Base-by-base conservation (phyloP, 202 grass and related monocot genomes). In the Carex sylvatica region DNA sequence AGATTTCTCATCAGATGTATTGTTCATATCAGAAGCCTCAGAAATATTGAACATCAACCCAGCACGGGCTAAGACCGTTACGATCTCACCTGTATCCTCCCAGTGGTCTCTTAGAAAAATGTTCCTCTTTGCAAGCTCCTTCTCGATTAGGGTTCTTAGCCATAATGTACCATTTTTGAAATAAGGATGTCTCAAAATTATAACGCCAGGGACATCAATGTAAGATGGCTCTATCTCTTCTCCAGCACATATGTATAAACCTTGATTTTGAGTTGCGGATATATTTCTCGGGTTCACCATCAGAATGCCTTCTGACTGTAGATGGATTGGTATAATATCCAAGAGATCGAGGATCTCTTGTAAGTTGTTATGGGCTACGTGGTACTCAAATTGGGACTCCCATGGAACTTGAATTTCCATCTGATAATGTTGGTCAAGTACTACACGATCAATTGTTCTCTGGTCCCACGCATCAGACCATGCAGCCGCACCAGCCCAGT, bases 401-500 rank as follows among this genome's bases (percentile, higher is more conserved):
- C 94, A 97, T 72, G 87, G 88, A 72, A 94, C 49, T 73, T 89
- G 85, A 88, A 80, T 74, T 51, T 23, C 38, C 15, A 52, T 82
- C 82, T 93, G 82, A 82, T 82, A 84, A 86, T 85, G 80, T 70
- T 89, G 94, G 58, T 97, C 94, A 86, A 97, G 87, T 70, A 97
- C 79, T 88, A 98, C 95, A 83, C 92, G 95, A 61, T 98, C 89
- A 60, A 94, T 78, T 78, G 91, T 93, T 91, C 82, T 88, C 86
- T 88, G 87, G 84, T 93, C 92, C 95, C 95, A 98, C 26, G 86
- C 83, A 85, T 93, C 92, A 67, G 87, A 98, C 95, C 95, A 98
- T 22, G 85, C 87, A 87, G 87, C 88, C 65, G 92, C 95, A 91
- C 89, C 95, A 63, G 86, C 87, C 95, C 95, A 98, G 85, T 93